phyloP scores from a whole-genome alignment of 2,329 filamentous ascomycete species.

The Thermochaetoides dissita region DNA sequence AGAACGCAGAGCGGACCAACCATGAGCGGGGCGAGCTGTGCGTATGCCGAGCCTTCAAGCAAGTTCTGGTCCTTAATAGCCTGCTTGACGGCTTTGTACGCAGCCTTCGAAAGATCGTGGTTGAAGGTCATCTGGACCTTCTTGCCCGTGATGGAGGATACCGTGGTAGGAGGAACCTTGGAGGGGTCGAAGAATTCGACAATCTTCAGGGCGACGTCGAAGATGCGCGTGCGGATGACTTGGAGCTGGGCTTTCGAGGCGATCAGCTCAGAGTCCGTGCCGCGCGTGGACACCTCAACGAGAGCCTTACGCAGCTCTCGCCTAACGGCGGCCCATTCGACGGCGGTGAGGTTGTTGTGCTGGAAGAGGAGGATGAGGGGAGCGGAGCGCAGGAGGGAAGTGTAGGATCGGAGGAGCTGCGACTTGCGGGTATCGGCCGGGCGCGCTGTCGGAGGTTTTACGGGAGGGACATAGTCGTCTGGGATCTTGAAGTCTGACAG shows the following conservation, averaged over 20 bases:
- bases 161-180: constrained; percentile 19
- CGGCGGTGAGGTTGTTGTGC: constrained; percentile 54
- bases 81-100: constrained; percentile 33
- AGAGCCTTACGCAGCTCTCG: constrained; percentile 48
- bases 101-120: constrained; percentile 41
- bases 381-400: constrained; percentile 71
- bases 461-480: constrained; percentile 42
- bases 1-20: constrained; percentile 69
- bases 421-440: constrained; percentile 78
- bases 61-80: constrained; percentile 17
- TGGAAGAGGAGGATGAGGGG: constrained; percentile 76
- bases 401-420: constrained; percentile 74
- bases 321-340: constrained; percentile 60
- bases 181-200: constrained; percentile 65
- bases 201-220: constrained; percentile 70
- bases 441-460: constrained; percentile 78
- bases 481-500: constrained; percentile 22
- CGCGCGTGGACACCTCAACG: constrained; percentile 25
- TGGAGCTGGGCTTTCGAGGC: constrained; percentile 58
- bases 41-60: constrained; percentile 29
- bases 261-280: constrained; percentile 29
- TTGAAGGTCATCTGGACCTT: constrained; percentile 23
- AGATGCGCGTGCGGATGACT: constrained; percentile 78
- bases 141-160: constrained; percentile 20
- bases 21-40: constrained; percentile 59